Evolutionary conservation across 805 yeast genomes (phyloP), one percentile per base, ranked within the genome.

Genomic region (Zygoascus ofunaensis): DNA sequence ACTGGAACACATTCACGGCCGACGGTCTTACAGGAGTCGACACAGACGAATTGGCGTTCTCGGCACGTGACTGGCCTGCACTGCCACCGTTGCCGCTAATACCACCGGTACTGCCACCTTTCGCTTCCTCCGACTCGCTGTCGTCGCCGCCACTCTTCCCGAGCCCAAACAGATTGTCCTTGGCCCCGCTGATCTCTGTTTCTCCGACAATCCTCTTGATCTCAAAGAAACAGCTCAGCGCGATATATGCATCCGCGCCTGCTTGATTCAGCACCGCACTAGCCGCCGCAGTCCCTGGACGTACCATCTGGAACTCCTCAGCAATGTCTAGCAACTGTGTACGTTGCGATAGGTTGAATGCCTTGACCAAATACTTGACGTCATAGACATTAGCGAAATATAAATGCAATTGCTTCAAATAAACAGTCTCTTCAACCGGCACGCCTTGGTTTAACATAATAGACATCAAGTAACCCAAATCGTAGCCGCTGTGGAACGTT

Each of bases 401-500:
- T 40, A 76, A 69, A 33, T 72, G 62, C 35, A 87, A 70, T 74
- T 87, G 78, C 70, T 77, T 69, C 49, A 79, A 71, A 56, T 87
- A 90, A 32, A 82, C 95, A 34, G 76, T 75, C 59, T 83, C 89
- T 52, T 80, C 83, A 23, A 74, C 74, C 1, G 97, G 97, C 72
- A 90, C 82, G 40, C 71, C 65, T 41, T 77, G 74, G 62, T 86
- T 85, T 54, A 81, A 77, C 58, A 90, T 69, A 51, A 87, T 70
- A 40, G 94, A 78, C 14, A 87, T 66, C 48, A 92, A 68, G 61
- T 89, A 89, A 1, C 97, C 98, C 59, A 89, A 75, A 62, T 92
- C 98, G 63, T 92, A 92, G 10, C 97, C 98, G 1, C 80, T 80
- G 61, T 92, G 97, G 65, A 82, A 92, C 49, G 95, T 82, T 42